Conservation (phyloP, 2,329 filamentous ascomycete species). For the Xylariaceae sp. region DNA sequence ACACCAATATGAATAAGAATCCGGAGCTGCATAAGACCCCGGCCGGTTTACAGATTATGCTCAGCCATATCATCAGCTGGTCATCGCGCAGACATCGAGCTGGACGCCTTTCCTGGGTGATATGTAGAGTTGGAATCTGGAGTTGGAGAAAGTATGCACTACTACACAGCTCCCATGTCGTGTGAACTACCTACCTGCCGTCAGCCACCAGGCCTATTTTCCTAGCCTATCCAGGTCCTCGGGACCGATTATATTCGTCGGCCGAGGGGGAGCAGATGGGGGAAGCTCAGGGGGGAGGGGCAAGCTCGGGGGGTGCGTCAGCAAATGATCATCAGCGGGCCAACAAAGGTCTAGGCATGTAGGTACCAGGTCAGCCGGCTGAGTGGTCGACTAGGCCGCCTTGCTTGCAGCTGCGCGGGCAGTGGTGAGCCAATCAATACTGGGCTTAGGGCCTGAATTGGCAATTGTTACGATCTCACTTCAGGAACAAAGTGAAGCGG, state of each 20-base stretch:
- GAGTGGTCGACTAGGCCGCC: constrained; percentile 8
- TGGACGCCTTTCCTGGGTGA: not conserved
- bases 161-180: not conserved
- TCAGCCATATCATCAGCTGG: not conserved
- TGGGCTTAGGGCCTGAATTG: constrained; percentile 21
- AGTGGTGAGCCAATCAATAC: constrained; percentile 25
- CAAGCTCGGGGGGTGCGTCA: constrained; percentile 11
- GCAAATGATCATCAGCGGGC: constrained; percentile 15
- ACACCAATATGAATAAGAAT: too few relatives aligned
- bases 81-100: not conserved
- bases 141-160: not conserved
- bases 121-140: not conserved
- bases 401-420: constrained; percentile 11
- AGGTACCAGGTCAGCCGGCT: constrained; percentile 9
- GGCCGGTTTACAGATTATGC: too few relatives aligned
- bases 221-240: constrained; percentile 16
- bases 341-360: too few relatives aligned
- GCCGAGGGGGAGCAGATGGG: too few relatives aligned
- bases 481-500: constrained; percentile 2
- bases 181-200: not conserved
- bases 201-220: not conserved
- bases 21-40: too few relatives aligned
- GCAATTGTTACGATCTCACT: constrained; percentile 15
- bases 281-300: not conserved
- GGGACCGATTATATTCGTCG: constrained; percentile 11